phyloP scores from a whole-genome alignment of 108 stramenopile genomes.

The Pinguiococcus pyrenoidosus region DNA sequence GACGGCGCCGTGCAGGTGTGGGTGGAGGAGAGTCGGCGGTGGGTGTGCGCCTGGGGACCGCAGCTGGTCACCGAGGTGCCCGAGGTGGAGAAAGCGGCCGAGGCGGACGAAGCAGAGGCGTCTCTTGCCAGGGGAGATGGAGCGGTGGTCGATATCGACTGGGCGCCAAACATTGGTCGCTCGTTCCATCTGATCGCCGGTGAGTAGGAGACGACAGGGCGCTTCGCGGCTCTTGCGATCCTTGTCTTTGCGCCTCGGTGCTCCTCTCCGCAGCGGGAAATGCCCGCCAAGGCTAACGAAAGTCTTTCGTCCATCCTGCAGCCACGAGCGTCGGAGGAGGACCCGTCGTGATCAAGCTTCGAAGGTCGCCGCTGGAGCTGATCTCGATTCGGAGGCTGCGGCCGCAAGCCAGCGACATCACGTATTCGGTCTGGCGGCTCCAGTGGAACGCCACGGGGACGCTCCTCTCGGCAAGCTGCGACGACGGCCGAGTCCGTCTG shows the following conservation, averaged over 20 bases:
- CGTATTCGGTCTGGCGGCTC: conserved; percentile 47
- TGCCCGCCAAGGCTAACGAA: no score
- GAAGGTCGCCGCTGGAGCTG: conserved; percentile 29
- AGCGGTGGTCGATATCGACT: conserved; percentile 65
- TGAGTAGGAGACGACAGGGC: conserved; percentile 28
- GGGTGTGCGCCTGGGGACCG: no score
- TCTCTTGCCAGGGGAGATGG: no score
- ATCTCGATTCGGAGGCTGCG: conserved; percentile 45
- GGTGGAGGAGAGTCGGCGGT: conserved; percentile 3
- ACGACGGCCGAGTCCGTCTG: conserved; percentile 59
- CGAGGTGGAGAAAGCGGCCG: no score
- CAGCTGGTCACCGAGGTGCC: conserved; percentile 41
- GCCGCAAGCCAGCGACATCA: conserved; percentile 18
- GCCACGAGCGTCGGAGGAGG: neutral
- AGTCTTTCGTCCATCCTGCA: no score
- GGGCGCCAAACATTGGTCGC: conserved; percentile 84
- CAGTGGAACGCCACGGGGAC: conserved; percentile 83
- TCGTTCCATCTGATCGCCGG: conserved; percentile 68
- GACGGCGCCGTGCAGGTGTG: conserved; percentile 51
- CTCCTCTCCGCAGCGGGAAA: no score
- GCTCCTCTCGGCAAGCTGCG: conserved; percentile 62
- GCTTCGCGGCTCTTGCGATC: conserved; percentile 32
- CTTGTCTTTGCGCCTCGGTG: no score
- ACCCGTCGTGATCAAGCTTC: neutral
- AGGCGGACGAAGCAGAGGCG: no score